phyloP scores from a whole-genome alignment of 805 yeast species.

The Peterozyma xylosa region DNA sequence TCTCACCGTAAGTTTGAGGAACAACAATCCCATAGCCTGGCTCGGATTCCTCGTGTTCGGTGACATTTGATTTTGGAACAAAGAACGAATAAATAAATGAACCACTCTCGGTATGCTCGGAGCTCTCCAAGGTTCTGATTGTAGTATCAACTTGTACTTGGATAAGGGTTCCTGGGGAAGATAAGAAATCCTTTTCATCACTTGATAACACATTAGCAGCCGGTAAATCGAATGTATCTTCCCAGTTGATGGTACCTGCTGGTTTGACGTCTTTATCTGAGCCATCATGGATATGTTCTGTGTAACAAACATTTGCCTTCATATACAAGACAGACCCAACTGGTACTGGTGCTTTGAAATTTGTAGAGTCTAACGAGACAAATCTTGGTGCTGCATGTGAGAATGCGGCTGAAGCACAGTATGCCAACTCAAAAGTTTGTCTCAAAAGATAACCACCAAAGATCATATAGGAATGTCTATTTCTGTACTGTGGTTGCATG shows the following conservation, averaged over 20 bases:
- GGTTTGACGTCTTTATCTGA: conserved; percentile 15
- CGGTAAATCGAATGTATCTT: conserved; percentile 37
- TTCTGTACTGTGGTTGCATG: conserved; percentile 96
- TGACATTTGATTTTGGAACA: conserved; percentile 51
- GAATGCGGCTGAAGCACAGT: conserved; percentile 87
- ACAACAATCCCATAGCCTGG: conserved; percentile 72
- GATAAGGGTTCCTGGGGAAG: conserved; percentile 77
- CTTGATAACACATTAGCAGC: conserved; percentile 48
- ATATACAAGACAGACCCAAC: conserved; percentile 85
- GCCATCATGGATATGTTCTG: conserved; percentile 61
- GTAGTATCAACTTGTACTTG: conserved; percentile 86
- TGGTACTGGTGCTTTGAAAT: conserved; percentile 92
- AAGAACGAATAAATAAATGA: conserved; percentile 84
- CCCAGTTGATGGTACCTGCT: conserved; percentile 15
- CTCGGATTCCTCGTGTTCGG: conserved; percentile 22
- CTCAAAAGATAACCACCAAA: conserved; percentile 93
- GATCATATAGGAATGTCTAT: conserved; percentile 89
- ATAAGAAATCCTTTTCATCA: conserved; percentile 50
- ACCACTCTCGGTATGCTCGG: conserved; percentile 65
- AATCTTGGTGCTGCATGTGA: conserved; percentile 82
- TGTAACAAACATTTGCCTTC: conserved; percentile 78
- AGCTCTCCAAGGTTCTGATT: conserved; percentile 61
- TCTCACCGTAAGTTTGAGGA: conserved; percentile 84
- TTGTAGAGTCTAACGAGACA: conserved; percentile 82
- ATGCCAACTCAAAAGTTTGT: conserved; percentile 90